Evolutionary conservation across 441 rosid species (phyloP), one percentile per base, ranked within the genome.

Genomic region (Populus hybrid): DNA sequence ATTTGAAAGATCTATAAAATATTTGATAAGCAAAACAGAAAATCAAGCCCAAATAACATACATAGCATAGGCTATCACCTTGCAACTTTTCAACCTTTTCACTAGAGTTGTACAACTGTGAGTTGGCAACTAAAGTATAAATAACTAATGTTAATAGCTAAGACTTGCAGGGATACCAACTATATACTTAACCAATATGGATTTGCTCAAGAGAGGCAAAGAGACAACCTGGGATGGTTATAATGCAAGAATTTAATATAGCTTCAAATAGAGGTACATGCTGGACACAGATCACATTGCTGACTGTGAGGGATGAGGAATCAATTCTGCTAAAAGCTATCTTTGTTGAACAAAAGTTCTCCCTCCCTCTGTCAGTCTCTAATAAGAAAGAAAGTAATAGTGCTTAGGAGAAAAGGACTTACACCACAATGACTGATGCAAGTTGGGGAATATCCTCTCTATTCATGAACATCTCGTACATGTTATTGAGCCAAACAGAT

Each of bases 371-470:
- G 40, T 19, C 7, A 1, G 65, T 16, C 50, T 70, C 14, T 75
- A 67, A 10, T 73, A 30, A 67, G 57, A 67, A 26, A 23, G 34
- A 11, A 75, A 73, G 38, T 66, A 38, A 32, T 75, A 34, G 71
- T 26, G 68, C 68, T 6, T 9, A 23, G 74, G 76, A 76, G 69
- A 72, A 69, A 77, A 74, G 32, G 65, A 82, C 98, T 94, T 87
- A 96, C 99, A 86, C 94, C 69, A 91, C 93, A 79, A 94, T 92
- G 79, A 89, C 92, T 70, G 92, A 84, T 61, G 98, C 97, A 35
- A 94, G 75, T 70, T 91, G 98, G 78, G 99, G 98, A 81, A 94
- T 91, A 90, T 87, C 89, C 70, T 85, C 88, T 70, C 97, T 93
- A 26, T 66, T 80, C 59, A 76, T 71, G 81, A 94, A 86, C 86